phyloP scores from a whole-genome alignment of 2,329 filamentous ascomycete genomes.

The Orbilia quercus region DNA sequence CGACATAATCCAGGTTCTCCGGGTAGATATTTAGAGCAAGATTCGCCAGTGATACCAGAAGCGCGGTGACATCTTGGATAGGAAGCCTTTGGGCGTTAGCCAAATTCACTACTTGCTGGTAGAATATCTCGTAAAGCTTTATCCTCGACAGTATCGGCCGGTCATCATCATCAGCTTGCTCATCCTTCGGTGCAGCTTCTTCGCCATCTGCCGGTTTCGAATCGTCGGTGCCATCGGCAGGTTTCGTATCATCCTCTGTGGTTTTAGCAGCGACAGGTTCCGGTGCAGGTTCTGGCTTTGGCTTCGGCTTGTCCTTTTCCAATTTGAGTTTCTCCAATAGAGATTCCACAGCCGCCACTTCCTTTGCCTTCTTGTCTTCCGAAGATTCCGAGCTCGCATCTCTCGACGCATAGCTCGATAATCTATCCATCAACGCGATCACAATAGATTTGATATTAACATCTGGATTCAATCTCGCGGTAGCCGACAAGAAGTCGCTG shows the following conservation, averaged over 20 bases:
- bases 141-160: slow-evolving; percentile 61
- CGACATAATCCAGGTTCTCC: slow-evolving; percentile 82
- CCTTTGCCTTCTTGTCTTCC: slow-evolving; percentile 78
- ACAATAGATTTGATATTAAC: slow-evolving; percentile 99
- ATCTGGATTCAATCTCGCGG: slow-evolving; percentile 90
- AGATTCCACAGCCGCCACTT: slow-evolving; percentile 83
- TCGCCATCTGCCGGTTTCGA: slow-evolving; percentile 56
- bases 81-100: slow-evolving; percentile 87
- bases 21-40: slow-evolving; percentile 97
- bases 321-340: slow-evolving; percentile 83
- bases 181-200: slow-evolving; percentile 59
- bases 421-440: slow-evolving; percentile 94
- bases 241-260: slow-evolving; percentile 62
- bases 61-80: slow-evolving; percentile 92
- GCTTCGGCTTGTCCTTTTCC: slow-evolving; percentile 67
- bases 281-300: slow-evolving; percentile 62
- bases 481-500: slow-evolving; percentile 92
- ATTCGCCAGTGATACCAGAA: slow-evolving; percentile 93
- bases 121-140: slow-evolving; percentile 92
- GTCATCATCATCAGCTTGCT: slow-evolving; percentile 62
- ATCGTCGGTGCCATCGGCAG: slow-evolving; percentile 31
- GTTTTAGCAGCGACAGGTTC: slow-evolving; percentile 60
- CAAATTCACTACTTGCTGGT: slow-evolving; percentile 91
- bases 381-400: slow-evolving; percentile 78
- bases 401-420: slow-evolving; percentile 93